Evolutionary conservation across 352 stramenopile species (phyloP), one percentile per base, ranked within the genome.

Genomic region (Hyaloperonospora brassicae): DNA sequence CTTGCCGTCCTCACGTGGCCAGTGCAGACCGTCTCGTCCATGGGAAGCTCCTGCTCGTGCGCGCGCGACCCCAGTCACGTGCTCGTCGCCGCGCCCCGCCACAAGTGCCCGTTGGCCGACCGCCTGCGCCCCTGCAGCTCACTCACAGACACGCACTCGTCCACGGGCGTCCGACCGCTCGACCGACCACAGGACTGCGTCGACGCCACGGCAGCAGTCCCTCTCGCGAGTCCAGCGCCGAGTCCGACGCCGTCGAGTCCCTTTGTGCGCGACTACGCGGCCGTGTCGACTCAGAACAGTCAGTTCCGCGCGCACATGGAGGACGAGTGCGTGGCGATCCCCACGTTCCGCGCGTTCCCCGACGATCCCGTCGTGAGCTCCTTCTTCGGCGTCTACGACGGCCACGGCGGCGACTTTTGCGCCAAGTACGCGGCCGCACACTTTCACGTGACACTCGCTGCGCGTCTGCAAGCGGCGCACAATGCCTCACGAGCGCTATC

Each of bases 341-440:
- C 76, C 23, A 75, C 77, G 50, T 86, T 82, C 51, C 68, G 57
- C 46, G 72, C 66, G n/a, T 84, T 86, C 31, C 55, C 67, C 34
- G 67, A 70, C 35, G 78, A 89, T 49, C 69, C 72, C 1, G 77
- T 75, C n/a, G 66, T 75, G 45, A 83, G 70, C 55, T 84, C 64
- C 43, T 91, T 93, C 66, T 93, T 90, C 58, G 83, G 70, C 21
- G 79, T 93, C 2, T 93, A 87, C 38, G 83, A 93, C 56, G 83
- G 83, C 30, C 83, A 93, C 51, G 83, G 81, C 43, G 79, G 83
- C 11, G 76, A 70, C 47, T 89, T 91, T 55, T 89, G 80, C 46
- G 77, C 83, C 46, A 86, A 87, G 51, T 91, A 90, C 59, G 78
- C 77, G 23, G 76, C 79, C 42, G 70, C 78, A 55, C 73, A 87